A percentile compares a stretch with the other conserved stretches of the same genome.
Evolutionary conservation across 2,329 filamentous ascomycete species (phyloP).

Genomic region (Stachybotrys elegans): DNA sequence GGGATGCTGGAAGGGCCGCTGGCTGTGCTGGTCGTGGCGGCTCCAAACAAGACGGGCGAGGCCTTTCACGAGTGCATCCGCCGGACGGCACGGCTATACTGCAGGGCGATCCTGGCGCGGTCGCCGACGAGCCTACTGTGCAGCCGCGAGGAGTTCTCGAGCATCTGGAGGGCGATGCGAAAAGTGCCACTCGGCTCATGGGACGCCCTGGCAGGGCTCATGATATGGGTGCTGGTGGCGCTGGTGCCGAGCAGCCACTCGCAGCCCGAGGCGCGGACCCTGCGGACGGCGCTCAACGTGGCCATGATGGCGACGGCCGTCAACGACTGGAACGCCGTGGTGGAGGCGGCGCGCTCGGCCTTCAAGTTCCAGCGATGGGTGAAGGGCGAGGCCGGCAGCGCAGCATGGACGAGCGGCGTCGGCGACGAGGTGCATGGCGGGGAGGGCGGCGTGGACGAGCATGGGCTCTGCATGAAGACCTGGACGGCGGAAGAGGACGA

Average conservation of each 20-base stretch:
- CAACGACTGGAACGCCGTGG: conserved; percentile 43
- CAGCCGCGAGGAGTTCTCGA: conserved; percentile 30
- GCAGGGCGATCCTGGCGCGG: conserved; percentile 36
- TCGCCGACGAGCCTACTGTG: conserved; percentile 36
- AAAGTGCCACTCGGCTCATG: conserved; percentile 39
- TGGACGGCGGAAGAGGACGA: no score
- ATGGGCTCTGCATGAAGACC: no score
- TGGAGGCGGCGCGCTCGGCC: conserved; percentile 28
- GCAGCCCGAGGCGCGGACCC: conserved; percentile 35
- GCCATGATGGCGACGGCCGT: conserved; percentile 39
- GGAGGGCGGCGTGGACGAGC: background rate
- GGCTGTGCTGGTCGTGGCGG: no score
- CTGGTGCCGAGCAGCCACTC: conserved; percentile 34
- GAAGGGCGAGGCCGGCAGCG: no score
- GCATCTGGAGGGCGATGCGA: conserved; percentile 44
- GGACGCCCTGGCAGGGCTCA: conserved; percentile 42
- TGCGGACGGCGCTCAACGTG: conserved; percentile 39
- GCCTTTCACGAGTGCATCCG: conserved; percentile 43
- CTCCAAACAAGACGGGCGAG: no score
- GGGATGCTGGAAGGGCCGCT: no score
- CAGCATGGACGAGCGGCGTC: background rate
- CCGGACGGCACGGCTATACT: conserved; percentile 41
- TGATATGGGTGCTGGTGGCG: conserved; percentile 41
- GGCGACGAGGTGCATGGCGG: background rate
- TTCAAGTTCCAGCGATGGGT: conserved; percentile 40